Conservation (phyloP, 306 rosid species). For the Cyamopsis tetragonoloba region DNA sequence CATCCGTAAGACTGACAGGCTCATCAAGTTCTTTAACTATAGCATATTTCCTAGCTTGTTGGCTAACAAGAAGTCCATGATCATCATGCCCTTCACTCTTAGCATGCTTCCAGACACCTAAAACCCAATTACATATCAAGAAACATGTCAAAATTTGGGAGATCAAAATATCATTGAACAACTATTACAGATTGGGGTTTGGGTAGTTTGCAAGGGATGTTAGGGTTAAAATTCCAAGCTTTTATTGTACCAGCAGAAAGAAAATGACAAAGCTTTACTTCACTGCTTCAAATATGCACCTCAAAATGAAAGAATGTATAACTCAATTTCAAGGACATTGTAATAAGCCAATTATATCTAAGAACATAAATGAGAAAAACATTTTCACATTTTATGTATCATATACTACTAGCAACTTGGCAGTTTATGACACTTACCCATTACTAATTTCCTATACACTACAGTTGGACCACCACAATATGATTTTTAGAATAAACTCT, state of each 20-base stretch:
- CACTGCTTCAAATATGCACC: neutral
- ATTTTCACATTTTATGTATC: neutral
- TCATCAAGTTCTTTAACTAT: slow-evolving; percentile 74
- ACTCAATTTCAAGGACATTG: neutral
- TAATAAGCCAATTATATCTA: neutral
- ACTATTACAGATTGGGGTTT: neutral
- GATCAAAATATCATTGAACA: neutral
- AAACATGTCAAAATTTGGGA: neutral
- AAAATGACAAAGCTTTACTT: neutral
- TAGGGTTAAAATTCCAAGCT: neutral
- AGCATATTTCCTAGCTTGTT: slow-evolving; percentile 83
- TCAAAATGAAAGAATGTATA: neutral
- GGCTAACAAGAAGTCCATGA: slow-evolving; percentile 85
- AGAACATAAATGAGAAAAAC: neutral
- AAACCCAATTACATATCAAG: slow-evolving; percentile 1
- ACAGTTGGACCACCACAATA: neutral
- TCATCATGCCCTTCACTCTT: slow-evolving; percentile 97
- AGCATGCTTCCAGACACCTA: slow-evolving; percentile 89
- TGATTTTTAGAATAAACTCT: neutral
- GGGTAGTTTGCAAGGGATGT: neutral
- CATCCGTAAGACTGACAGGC: slow-evolving; percentile 63
- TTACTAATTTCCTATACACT: neutral
- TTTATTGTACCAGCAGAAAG: neutral
- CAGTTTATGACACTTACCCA: neutral
- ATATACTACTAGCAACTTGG: neutral